Base-by-base conservation (phyloP, 2,329 filamentous ascomycete genomes). In the Aureobasidium melanogenum region DNA sequence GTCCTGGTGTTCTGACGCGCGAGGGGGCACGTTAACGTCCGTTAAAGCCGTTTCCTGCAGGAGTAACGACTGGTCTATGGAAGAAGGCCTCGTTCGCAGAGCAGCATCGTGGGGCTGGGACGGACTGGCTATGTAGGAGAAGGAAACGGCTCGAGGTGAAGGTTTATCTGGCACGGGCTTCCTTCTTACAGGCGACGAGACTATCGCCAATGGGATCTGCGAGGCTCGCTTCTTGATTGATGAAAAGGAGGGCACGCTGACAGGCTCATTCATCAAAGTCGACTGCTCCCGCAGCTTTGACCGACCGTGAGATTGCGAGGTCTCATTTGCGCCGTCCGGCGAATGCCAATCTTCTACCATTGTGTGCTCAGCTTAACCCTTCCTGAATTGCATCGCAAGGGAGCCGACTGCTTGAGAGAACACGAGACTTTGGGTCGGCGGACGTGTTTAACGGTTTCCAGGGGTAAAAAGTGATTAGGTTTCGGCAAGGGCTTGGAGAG, bases 161-260 rank as follows among this genome's bases (percentile, higher is more conserved):
- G 75, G 74, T 72, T 76, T 77, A 63, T 75, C 72, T 64, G 81
- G 82, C 64, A 84, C 71, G 67, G 82, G 80, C 70, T 83, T 83
- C 66, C 81, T 76, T 66, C 77, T 77, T 63, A 82, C 74, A 60
- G 76, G 74, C 64, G 77, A 75, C 43, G 75, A 69, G 24, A 39
- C 24, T 62, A 71, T 69, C 38, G 54, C 26, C n/a, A 57, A 19
- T 62, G 75, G 71, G 63, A 76, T 74, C 66, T 74, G 73, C 44
- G 73, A 73, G 43, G 74, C 69, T 65, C 75, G 73, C 36, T 74
- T 72, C 56, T 73, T 74, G 68, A 77, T 77, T 63, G 73, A 70
- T 61, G 75, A 73, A 67, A 78, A 78, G 48, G 76, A 75, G 63
- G 73, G 72, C 54, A 76, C 70, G 62, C 59, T 54, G 62, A 34